phyloP scores from a whole-genome alignment of 805 yeast species.

The Spathaspora hagerdaliae region DNA sequence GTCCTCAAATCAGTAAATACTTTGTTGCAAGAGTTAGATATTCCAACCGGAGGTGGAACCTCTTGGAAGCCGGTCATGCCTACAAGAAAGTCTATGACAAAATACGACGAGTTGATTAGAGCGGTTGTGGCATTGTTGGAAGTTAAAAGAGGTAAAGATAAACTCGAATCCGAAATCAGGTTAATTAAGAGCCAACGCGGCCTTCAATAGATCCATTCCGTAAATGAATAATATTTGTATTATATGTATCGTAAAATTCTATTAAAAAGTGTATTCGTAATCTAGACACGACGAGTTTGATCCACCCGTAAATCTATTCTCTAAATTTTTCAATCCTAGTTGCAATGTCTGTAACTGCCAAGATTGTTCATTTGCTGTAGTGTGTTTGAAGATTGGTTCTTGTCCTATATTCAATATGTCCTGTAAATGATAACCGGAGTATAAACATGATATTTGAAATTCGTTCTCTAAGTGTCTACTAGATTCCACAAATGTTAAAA shows the following conservation, averaged over 20 bases:
- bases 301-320: neutral
- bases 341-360: neutral
- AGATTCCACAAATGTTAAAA: neutral
- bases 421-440: neutral
- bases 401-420: neutral
- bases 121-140: constrained; percentile 72
- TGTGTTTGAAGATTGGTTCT: neutral
- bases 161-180: constrained; percentile 70
- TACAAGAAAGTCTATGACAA: constrained; percentile 69
- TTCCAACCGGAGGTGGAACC: constrained; percentile 55
- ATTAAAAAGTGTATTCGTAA: constrained; percentile 3
- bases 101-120: constrained; percentile 71
- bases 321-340: neutral
- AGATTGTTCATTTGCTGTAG: neutral
- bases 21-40: constrained; percentile 70
- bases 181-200: constrained; percentile 41
- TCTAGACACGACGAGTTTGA: neutral
- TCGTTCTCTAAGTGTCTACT: no score
- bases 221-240: neutral
- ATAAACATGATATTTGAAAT: neutral
- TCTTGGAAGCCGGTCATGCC: constrained; percentile 79
- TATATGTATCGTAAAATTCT: neutral
- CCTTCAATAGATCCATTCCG: constrained; percentile 10
- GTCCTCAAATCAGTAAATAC: constrained; percentile 71
- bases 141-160: constrained; percentile 81